Evolutionary conservation across 768 basidiomycete genomes (phyloP), one percentile per base, ranked within the genome.

Genomic region (Boletus rex-veris): DNA sequence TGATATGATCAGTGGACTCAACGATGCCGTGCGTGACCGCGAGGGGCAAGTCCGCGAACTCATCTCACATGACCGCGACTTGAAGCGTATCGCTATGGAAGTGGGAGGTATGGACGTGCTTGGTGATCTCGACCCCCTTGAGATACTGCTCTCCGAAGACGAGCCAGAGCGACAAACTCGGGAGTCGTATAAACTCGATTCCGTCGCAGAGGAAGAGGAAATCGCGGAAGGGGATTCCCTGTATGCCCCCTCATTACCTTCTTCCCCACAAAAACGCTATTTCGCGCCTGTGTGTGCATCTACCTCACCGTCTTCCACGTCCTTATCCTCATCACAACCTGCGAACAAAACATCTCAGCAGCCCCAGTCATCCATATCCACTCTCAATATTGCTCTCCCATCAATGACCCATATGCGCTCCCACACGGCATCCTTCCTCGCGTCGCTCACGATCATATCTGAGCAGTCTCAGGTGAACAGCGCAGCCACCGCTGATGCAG

Each of bases 401-500:
- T 85, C 89, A 53, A 76, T 94, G 45, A 75, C 81, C 3, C 79
- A 88, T 58, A 75, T 93, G 53, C 86, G 91, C 40, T 79, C 83
- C 21, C 80, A 84, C 66, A 94, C 92, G 0, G 69, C 83, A 9
- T 86, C 89, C 9, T 80, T 93, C 48, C 83, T 88, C 43, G 73
- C 84, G 21, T 87, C 90, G 11, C 79, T 95, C 42, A 80, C 84
- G 3, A 81, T 84, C 33, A 82, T 93, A 58, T 90, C 88, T 24
- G 92, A 95, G 63, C 89, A 92, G 55, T 88, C 90, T 14, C 92
- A 95, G 66, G 90, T 92, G 46, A 91, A 92, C 63, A 84, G 86
- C 10, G 92, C 88, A 1, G 87, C 86, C 5, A 86, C 89, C 10
- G 84, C 90, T 1, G 92, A 95, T 53, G 87, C 91, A 0, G 90